These are phyloP conservation scores for Aureobasidium sp. DNA, from an alignment of 2,329 filamentous ascomycete species.

Conservation along the genomic window DNA sequence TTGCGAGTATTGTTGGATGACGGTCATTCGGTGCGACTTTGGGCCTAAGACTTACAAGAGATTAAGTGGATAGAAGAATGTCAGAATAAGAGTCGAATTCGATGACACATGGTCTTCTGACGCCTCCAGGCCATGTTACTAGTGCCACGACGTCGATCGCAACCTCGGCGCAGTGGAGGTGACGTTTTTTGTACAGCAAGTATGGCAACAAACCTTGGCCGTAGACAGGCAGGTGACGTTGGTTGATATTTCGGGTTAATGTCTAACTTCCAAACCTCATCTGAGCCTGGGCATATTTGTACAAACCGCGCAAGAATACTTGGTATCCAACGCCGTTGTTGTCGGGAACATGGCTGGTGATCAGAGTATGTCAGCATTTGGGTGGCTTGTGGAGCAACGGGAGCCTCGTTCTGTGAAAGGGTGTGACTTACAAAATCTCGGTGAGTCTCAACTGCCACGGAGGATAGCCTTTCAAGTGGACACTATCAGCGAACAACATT, in stretches of 20 bases:
- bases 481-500: slow-evolving; percentile 73
- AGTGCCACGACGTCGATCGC: neutral
- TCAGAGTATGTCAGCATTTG: slow-evolving; percentile 7
- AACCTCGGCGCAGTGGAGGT: neutral
- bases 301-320: slow-evolving; percentile 76
- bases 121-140: neutral
- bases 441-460: slow-evolving; percentile 94
- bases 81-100: neutral
- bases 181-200: slow-evolving; percentile 1
- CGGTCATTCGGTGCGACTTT: neutral
- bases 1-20: neutral
- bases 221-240: neutral
- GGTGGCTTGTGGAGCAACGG: neutral
- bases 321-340: slow-evolving; percentile 86
- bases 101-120: slow-evolving; percentile 1
- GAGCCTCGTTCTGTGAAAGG: neutral
- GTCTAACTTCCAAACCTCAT: slow-evolving; percentile 66
- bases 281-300: slow-evolving; percentile 77
- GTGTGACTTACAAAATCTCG: slow-evolving; percentile 67
- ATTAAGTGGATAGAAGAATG: neutral
- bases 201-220: neutral
- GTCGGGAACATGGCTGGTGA: slow-evolving; percentile 46
- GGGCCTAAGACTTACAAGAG: neutral
- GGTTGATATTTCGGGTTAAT: neutral
- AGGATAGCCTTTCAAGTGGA: slow-evolving; percentile 84